A percentile compares a stretch with the other conserved stretches of the same genome.
Evolutionary conservation across 2,329 filamentous ascomycete species (phyloP).

Genomic region (Fusarium sp.): DNA sequence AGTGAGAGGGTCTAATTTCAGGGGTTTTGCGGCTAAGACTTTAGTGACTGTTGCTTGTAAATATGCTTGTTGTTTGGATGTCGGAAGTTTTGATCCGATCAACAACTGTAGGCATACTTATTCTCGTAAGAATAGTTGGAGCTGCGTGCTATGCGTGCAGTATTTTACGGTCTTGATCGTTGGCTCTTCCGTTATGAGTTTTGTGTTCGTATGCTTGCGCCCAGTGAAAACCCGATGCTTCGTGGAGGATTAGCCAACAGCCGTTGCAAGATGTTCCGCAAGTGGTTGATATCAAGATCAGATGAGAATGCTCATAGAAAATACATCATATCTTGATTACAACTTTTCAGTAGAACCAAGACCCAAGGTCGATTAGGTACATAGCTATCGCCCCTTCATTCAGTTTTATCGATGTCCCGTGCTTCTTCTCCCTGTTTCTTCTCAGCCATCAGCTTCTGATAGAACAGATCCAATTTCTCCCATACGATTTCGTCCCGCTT

Average conservation of each 20-base stretch:
- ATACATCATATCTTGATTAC: not conserved
- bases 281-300: not conserved
- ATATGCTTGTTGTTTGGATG: not conserved
- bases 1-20: not conserved
- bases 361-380: too few relatives aligned
- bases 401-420: rapidly evolving
- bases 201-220: not conserved
- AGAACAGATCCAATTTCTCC: not conserved
- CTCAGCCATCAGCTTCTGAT: not conserved
- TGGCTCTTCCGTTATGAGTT: rapidly evolving
- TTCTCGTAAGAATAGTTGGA: not conserved
- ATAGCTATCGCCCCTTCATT: not conserved
- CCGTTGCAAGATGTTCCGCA: rapidly evolving
- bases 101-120: not conserved
- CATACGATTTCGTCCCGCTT: not conserved
- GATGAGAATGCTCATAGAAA: not conserved
- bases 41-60: not conserved
- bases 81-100: not conserved
- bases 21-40: not conserved
- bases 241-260: not conserved
- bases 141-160: rapidly evolving
- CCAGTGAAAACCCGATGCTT: not conserved
- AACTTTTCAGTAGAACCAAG: too few relatives aligned
- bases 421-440: rapidly evolving
- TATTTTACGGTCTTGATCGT: rapidly evolving